These are phyloP conservation scores for Solanum pinnatisectum DNA, from an alignment of 257 asterid genomes.

Conservation along the genomic window DNA sequence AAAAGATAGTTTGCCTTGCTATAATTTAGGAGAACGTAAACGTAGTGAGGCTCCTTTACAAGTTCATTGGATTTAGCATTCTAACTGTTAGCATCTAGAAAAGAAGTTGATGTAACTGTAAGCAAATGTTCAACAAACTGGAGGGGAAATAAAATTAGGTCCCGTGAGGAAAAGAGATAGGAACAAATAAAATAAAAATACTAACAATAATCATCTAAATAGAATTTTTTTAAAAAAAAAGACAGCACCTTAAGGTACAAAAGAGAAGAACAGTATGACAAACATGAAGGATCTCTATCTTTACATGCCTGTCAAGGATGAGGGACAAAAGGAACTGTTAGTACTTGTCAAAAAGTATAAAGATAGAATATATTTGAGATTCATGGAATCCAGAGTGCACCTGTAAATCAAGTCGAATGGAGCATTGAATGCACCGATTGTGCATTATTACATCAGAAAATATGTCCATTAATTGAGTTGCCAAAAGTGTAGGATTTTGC, in stretches of 20 bases:
- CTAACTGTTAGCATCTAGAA: neutral
- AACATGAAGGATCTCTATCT: constrained; percentile 41
- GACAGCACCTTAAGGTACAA: constrained; percentile 30
- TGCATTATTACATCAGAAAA: constrained; percentile 32
- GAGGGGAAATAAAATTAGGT: neutral
- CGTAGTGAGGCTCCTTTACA: neutral
- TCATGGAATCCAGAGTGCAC: neutral
- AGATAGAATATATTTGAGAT: neutral
- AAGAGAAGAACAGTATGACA: constrained; percentile 35
- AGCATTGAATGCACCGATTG: constrained; percentile 25
- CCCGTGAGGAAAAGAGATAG: neutral
- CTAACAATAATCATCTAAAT: neutral
- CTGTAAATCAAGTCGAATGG: constrained; percentile 38
- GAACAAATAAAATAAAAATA: neutral
- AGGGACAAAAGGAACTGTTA: neutral
- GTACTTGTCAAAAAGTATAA: neutral
- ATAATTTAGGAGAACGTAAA: neutral
- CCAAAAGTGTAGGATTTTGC: constrained; percentile 37
- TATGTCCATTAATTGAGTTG: constrained; percentile 32
- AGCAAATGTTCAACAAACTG: neutral
- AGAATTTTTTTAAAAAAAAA: neutral
- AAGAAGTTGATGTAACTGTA: neutral
- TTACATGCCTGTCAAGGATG: constrained; percentile 22
- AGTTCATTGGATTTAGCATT: neutral
- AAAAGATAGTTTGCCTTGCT: neutral